Base-by-base conservation (phyloP, 2,329 filamentous ascomycete genomes). In the Huntiella moniliformis region DNA sequence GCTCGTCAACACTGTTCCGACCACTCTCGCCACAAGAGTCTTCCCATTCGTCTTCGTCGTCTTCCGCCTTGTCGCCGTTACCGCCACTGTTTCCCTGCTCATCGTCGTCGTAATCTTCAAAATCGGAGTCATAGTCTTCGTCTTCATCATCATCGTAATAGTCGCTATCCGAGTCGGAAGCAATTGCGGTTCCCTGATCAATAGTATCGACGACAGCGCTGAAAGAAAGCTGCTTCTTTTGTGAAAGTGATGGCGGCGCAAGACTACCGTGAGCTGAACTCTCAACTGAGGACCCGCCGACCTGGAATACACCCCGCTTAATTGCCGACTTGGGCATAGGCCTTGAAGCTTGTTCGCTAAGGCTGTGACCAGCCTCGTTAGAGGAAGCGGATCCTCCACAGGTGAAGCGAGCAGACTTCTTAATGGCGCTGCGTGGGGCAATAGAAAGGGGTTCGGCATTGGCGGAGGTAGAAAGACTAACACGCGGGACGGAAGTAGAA, bases 301-400 rank as follows among this genome's bases (percentile, higher is more conserved):
- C 60, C 53, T 67, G 63, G 57, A 74, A 74, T 59, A 69, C 65
- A 43, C 57, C 53, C 52, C 57, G 46, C 54, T 60, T 49, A 4
- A 49, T 49, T 4, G 39, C 47, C 54, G 50, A 60, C 46, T 60
- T 60, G 12, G 40, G 40, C 52, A 60, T 62, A 45, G 57, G 57
- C 41, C 44, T 50, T n/a, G 35, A 13, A 4, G 37, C 38, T 32
- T 49, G 39, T 8, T 39, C 47, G 11, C 71, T 66, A 4, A 71
- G 55, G 53, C 67, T 71, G 44, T 67, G 64, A n/a, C 63, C 64
- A 42, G 63, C 63, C 44, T 69, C 66, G 50, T 64, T 70, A 35
- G 85, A 92, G 52, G 83, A 87, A 43, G 83, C 93, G 1, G 85
- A 92, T 40, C 68, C 76, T 42, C 86, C 86, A 5, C 94, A 70